Conservation (phyloP, 257 asterid species). For the Perilla frutescens region DNA sequence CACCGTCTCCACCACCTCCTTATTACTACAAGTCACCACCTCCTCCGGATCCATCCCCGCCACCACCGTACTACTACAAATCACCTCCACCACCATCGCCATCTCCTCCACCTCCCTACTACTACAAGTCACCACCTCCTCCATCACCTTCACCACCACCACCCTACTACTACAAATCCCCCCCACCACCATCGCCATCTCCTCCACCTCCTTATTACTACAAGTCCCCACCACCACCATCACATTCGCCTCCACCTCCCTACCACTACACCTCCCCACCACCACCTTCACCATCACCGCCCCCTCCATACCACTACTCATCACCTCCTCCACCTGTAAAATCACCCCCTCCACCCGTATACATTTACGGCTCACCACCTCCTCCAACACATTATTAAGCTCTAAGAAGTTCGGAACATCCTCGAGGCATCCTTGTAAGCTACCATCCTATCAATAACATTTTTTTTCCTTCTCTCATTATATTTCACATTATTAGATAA, state of each 20-base stretch:
- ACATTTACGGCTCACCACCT: conserved; percentile 56
- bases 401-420: not conserved
- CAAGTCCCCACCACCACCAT: conserved; percentile 48
- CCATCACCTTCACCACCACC: conserved; percentile 38
- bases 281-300: conserved; percentile 42
- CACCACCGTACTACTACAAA: conserved; percentile 37
- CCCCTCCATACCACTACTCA: conserved; percentile 42
- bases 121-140: conserved; percentile 41
- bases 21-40: conserved; percentile 38
- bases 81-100: conserved; percentile 46
- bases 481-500: not conserved
- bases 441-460: not conserved
- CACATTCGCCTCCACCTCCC: conserved; percentile 27
- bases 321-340: conserved; percentile 65
- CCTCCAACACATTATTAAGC: conserved; percentile 52
- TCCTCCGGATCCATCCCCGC: conserved; percentile 28
- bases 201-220: conserved; percentile 46
- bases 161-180: conserved; percentile 26
- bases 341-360: conserved; percentile 49
- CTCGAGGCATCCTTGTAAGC: conserved; percentile 48
- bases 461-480: not conserved
- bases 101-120: conserved; percentile 31
- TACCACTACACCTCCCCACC: conserved; percentile 46
- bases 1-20: conserved; percentile 30
- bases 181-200: conserved; percentile 33